Conservation (phyloP, 495 filamentous ascomycete species). For the Ramalina intermedia region DNA sequence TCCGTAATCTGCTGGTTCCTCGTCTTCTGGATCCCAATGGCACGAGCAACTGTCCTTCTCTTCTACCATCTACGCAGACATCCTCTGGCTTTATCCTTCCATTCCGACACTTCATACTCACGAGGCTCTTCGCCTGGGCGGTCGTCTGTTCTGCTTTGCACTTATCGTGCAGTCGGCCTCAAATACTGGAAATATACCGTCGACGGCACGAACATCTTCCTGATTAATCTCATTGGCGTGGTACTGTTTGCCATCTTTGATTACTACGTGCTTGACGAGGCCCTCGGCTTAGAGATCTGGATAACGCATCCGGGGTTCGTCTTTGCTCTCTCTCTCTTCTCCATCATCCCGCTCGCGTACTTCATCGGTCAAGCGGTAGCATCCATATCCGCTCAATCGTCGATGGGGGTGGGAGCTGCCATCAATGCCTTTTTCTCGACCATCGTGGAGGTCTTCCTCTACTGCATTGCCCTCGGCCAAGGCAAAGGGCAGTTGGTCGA, state of each 20-base stretch:
- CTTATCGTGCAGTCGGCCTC: slow-evolving; percentile 83
- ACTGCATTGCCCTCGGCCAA: slow-evolving; percentile 85
- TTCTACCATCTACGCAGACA: slow-evolving; percentile 87
- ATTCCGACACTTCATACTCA: slow-evolving; percentile 66
- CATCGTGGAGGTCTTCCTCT: slow-evolving; percentile 93
- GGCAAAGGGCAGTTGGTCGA: slow-evolving; percentile 90
- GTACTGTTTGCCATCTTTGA: slow-evolving; percentile 89
- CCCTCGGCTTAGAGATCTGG: slow-evolving; percentile 51
- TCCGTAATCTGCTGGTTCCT: slow-evolving; percentile 87
- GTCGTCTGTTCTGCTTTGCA: slow-evolving; percentile 85
- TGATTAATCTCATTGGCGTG: slow-evolving; percentile 88
- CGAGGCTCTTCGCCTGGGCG: slow-evolving; percentile 53
- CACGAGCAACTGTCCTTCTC: slow-evolving; percentile 78
- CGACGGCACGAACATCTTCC: slow-evolving; percentile 95
- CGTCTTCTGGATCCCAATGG: slow-evolving; percentile 98
- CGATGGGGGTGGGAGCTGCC: slow-evolving; percentile 98
- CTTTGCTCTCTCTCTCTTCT: slow-evolving; percentile 72
- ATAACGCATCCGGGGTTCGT: slow-evolving; percentile 71
- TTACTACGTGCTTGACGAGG: slow-evolving; percentile 58
- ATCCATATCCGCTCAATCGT: slow-evolving; percentile 96
- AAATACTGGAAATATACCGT: slow-evolving; percentile 99
- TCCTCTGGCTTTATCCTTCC: slow-evolving; percentile 83
- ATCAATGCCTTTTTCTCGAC: slow-evolving; percentile 99
- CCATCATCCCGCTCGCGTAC: slow-evolving; percentile 94
- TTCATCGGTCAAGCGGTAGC: slow-evolving; percentile 98